Conservation (phyloP, 2,329 filamentous ascomycete genomes). For the Ophiosphaerella korrae region DNA sequence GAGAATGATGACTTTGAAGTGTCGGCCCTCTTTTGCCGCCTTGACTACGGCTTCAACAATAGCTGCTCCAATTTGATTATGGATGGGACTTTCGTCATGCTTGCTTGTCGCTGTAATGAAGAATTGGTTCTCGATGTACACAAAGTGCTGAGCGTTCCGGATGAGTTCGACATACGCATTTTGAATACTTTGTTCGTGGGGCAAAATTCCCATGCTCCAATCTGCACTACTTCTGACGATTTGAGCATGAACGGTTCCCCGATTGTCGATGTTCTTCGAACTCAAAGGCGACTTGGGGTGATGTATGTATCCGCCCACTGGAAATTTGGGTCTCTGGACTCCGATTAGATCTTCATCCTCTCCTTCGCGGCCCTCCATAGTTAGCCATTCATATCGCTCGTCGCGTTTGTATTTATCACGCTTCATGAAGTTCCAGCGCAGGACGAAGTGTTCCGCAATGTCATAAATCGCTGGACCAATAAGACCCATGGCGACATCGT, state of each 20-base stretch:
- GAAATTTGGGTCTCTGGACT: constrained; percentile 86
- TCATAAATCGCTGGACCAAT: constrained; percentile 89
- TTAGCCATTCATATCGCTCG: constrained; percentile 80
- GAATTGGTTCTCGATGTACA: constrained; percentile 99
- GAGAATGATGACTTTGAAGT: constrained; percentile 87
- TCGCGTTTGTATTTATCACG: constrained; percentile 97
- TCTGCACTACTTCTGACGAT: constrained; percentile 88
- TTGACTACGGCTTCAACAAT: constrained; percentile 89
- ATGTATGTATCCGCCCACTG: constrained; percentile 83
- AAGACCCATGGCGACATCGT: constrained; percentile 92
- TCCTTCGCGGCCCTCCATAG: constrained; percentile 74
- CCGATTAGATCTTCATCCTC: constrained; percentile 84
- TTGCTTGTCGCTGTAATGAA: constrained; percentile 82
- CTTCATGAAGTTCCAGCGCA: constrained; percentile 97
- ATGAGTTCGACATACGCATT: constrained; percentile 88
- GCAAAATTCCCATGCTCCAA: constrained; percentile 89
- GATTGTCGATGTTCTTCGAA: constrained; percentile 62
- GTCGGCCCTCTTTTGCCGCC: constrained; percentile 80
- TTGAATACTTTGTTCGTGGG: constrained; percentile 79
- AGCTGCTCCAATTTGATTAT: constrained; percentile 84
- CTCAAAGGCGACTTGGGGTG: constrained; percentile 76
- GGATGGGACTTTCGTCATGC: constrained; percentile 81
- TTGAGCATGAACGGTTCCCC: constrained; percentile 80
- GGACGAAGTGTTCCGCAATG: constrained; percentile 91
- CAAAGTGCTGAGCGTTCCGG: constrained; percentile 82